Evolutionary conservation across 441 rosid species (phyloP).

Genomic region (Mallotus repandus): DNA sequence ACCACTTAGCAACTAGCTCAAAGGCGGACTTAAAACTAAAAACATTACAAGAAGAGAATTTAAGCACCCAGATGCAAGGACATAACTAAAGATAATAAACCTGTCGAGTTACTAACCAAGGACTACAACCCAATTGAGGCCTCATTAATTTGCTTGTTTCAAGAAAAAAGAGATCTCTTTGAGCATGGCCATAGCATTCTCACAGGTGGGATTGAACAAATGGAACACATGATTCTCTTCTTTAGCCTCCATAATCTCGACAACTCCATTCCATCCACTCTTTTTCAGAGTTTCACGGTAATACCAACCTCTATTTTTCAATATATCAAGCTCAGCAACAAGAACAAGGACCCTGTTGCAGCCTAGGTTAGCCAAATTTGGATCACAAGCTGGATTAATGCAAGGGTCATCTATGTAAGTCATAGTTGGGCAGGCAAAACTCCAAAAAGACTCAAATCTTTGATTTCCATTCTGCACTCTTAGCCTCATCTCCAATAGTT

Average conservation of each 20-base stretch:
- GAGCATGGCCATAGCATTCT: slow-evolving; percentile 34
- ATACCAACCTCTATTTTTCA: slow-evolving; percentile 36
- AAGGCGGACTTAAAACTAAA: neutral
- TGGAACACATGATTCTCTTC: slow-evolving; percentile 35
- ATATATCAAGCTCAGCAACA: slow-evolving; percentile 42
- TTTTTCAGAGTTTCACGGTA: slow-evolving; percentile 35
- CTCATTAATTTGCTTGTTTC: neutral
- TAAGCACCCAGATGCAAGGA: too few relatives aligned
- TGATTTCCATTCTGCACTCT: too few relatives aligned
- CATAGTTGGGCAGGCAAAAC: slow-evolving; percentile 1
- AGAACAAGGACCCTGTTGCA: slow-evolving; percentile 37
- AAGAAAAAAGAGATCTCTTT: slow-evolving; percentile 30
- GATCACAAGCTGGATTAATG: slow-evolving; percentile 34
- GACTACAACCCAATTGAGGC: too few relatives aligned
- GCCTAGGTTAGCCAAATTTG: slow-evolving; percentile 32
- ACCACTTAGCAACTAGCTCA: too few relatives aligned
- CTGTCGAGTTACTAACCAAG: too few relatives aligned
- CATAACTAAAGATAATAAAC: too few relatives aligned
- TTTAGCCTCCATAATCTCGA: slow-evolving; percentile 33
- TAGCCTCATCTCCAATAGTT: too few relatives aligned
- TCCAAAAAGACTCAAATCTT: too few relatives aligned
- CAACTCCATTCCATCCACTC: slow-evolving; percentile 44
- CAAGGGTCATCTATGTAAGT: slow-evolving; percentile 31
- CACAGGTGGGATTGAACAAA: slow-evolving; percentile 19
- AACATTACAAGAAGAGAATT: too few relatives aligned